These are phyloP conservation scores for Grosmannia clavigera DNA, from an alignment of 2,329 filamentous ascomycete species.

Conservation along the genomic window DNA sequence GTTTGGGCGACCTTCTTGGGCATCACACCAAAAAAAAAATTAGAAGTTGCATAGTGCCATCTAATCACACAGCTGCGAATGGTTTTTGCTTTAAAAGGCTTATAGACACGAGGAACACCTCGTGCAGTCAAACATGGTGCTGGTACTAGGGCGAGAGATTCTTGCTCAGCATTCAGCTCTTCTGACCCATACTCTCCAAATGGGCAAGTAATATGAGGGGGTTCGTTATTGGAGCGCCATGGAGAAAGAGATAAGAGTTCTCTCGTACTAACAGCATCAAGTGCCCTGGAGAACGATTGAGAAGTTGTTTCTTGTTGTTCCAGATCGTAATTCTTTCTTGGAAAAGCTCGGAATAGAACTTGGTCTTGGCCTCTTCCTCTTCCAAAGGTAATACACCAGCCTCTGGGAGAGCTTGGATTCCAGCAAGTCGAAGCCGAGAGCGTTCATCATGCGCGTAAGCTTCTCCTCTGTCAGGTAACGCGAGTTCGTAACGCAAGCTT, in stretches of 20 bases:
- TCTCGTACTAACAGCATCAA: not conserved
- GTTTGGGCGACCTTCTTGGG: too few species aligned
- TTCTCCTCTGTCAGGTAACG: slow-evolving; percentile 69
- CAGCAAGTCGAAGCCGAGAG: slow-evolving; percentile 57
- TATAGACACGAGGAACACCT: not conserved
- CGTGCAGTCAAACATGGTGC: not conserved
- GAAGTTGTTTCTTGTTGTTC: slow-evolving; percentile 78
- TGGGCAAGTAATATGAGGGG: not conserved
- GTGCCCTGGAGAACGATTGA: slow-evolving; percentile 51
- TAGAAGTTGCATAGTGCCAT: too few species aligned
- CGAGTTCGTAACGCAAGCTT: slow-evolving; percentile 80
- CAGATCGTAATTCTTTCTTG: slow-evolving; percentile 69
- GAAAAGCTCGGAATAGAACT: slow-evolving; percentile 30
- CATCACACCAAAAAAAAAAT: too few species aligned
- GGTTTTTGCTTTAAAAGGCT: not conserved
- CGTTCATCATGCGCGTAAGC: slow-evolving; percentile 60
- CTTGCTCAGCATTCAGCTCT: not conserved
- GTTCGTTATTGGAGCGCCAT: not conserved
- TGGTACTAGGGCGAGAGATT: not conserved
- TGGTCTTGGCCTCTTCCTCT: slow-evolving; percentile 22
- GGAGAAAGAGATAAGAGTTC: not conserved
- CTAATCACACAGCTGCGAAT: too few species aligned
- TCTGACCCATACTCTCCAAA: not conserved
- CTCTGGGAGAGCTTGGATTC: slow-evolving; percentile 67
- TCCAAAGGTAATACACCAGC: slow-evolving; percentile 84